phyloP scores from a whole-genome alignment of 1,139 yeast genomes.

The Saccharomyces hybrid region DNA sequence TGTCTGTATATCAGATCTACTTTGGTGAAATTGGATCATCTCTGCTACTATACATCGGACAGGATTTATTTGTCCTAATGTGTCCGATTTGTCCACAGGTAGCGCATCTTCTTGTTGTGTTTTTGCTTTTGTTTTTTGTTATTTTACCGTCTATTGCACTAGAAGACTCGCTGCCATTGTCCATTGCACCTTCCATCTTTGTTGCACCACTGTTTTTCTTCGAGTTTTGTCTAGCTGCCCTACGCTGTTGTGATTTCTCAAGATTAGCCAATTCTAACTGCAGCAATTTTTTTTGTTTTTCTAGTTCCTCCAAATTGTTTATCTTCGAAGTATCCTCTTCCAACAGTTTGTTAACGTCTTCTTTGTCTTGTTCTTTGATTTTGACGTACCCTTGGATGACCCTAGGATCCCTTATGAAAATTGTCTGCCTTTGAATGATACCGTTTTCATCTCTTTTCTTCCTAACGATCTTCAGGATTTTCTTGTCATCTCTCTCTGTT shows the following conservation, averaged over 20 bases:
- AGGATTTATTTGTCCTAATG: constrained; percentile 75
- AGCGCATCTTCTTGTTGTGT: constrained; percentile 80
- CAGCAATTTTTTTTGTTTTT: constrained; percentile 66
- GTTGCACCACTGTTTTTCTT: constrained; percentile 33
- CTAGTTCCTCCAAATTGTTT: constrained; percentile 79
- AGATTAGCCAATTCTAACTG: constrained; percentile 81
- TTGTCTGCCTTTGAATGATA: constrained; percentile 73
- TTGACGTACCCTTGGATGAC: constrained; percentile 80
- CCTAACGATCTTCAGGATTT: constrained; percentile 68
- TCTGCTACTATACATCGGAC: constrained; percentile 67
- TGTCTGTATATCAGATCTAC: not conserved
- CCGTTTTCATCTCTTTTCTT: constrained; percentile 80
- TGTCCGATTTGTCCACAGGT: constrained; percentile 96
- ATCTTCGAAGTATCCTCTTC: constrained; percentile 58
- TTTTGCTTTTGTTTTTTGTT: constrained; percentile 34
- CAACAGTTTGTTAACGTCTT: constrained; percentile 33
- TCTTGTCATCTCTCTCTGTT: constrained; percentile 28
- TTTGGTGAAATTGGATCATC: constrained; percentile 7
- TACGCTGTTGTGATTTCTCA: constrained; percentile 64
- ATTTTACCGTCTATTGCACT: not conserved
- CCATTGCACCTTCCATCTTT: constrained; percentile 10
- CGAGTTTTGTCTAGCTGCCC: constrained; percentile 55
- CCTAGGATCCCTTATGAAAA: constrained; percentile 73
- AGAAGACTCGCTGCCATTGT: constrained; percentile 31
- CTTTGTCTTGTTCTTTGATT: constrained; percentile 68